Evolutionary conservation across 75 land plant species (phyloP).

Genomic region (Picea sitchensis): DNA sequence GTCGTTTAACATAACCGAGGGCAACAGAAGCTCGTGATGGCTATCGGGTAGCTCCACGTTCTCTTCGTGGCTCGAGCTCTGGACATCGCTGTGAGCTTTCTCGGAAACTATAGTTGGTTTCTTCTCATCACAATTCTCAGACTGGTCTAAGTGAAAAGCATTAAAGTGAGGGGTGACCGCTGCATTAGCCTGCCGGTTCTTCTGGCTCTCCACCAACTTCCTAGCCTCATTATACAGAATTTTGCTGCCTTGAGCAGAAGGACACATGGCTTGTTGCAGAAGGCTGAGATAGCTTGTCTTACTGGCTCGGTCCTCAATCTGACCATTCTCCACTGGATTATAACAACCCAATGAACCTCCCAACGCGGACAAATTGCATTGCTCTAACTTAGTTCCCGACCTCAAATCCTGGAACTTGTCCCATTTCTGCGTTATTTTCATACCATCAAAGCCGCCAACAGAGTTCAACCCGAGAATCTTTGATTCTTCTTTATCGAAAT

Average conservation of each 20-base stretch:
- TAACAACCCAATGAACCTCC: not conserved
- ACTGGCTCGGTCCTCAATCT: not conserved
- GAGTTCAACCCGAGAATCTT: too few species aligned
- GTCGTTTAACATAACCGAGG: not conserved
- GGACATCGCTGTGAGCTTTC: not conserved
- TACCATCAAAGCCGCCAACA: not conserved
- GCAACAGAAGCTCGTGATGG: not conserved
- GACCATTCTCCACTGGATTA: not conserved
- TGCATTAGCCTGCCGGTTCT: not conserved
- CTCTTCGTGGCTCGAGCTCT: not conserved
- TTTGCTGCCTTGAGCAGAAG: not conserved
- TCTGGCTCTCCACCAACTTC: not conserved
- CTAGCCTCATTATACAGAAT: not conserved
- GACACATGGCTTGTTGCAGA: conserved; percentile 8
- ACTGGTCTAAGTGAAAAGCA: too few species aligned
- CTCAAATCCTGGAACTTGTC: not conserved
- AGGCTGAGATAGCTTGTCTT: not conserved
- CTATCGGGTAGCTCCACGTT: not conserved
- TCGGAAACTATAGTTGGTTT: not conserved
- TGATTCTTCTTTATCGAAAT: not conserved
- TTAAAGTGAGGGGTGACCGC: not conserved
- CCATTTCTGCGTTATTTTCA: not conserved
- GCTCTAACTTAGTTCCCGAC: not conserved
- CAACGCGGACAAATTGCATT: not conserved
- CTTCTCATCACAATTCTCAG: not conserved